phyloP scores from a whole-genome alignment of 176 grass and related monocot genomes.

The Phoenix roebelenii region DNA sequence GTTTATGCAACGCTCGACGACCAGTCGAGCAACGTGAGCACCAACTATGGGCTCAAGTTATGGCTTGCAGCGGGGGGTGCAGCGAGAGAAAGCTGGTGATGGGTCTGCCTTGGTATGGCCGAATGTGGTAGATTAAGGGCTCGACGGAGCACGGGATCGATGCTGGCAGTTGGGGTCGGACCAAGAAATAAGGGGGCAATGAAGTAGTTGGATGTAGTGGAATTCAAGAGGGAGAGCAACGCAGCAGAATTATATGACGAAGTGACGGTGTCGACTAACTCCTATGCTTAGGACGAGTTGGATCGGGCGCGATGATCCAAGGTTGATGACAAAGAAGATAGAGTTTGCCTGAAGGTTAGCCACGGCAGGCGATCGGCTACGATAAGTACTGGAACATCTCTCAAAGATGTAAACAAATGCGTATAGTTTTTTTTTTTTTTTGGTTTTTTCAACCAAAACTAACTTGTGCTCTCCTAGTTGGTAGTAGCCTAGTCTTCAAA shows the following conservation, averaged over 20 bases:
- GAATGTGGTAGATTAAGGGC: neutral
- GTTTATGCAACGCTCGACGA: conserved; percentile 5
- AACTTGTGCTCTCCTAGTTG: too few species aligned
- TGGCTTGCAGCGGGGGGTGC: conserved; percentile 9
- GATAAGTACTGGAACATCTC: conserved; percentile 3
- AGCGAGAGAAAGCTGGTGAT: neutral
- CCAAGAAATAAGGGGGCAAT: neutral
- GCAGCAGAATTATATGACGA: neutral
- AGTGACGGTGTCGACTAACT: too few species aligned
- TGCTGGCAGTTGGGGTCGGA: neutral
- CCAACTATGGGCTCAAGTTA: conserved; percentile 2
- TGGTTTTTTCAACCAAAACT: too few species aligned
- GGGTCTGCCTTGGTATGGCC: conserved; percentile 5
- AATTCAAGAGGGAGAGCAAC: neutral
- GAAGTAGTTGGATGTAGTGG: neutral
- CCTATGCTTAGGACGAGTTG: neutral
- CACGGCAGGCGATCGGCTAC: neutral
- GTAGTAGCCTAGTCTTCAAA: neutral
- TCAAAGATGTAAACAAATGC: neutral
- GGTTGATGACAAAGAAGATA: neutral
- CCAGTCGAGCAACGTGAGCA: neutral
- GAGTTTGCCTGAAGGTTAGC: neutral
- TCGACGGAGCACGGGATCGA: neutral
- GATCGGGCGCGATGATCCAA: neutral
- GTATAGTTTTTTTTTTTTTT: too few species aligned